phyloP scores from a whole-genome alignment of 2,329 filamentous ascomycete genomes.

The Arthrobotrys megalospora region DNA sequence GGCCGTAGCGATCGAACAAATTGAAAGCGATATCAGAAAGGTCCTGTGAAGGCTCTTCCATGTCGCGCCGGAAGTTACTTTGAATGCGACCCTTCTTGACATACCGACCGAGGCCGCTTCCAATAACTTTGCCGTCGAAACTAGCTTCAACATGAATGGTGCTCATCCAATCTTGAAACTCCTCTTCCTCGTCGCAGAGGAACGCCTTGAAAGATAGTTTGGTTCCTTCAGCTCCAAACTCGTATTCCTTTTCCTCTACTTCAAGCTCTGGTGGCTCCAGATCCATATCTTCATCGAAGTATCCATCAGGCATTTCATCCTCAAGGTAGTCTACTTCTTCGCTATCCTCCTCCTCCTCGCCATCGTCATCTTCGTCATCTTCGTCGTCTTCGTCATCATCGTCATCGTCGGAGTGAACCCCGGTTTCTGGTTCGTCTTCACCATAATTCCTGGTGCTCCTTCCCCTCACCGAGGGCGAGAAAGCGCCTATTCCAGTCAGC shows the following conservation, averaged over 20 bases:
- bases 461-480: no score
- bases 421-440: no score
- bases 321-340: no score
- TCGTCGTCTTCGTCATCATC: no score
- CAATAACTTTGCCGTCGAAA: neutral
- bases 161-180: neutral
- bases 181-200: neutral
- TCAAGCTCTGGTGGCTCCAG: neutral
- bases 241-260: neutral
- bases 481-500: no score
- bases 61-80: constrained; percentile 65
- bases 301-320: neutral
- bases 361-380: no score
- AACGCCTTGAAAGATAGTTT: neutral
- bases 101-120: neutral
- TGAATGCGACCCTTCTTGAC: neutral
- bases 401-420: no score
- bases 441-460: no score
- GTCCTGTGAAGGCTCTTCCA: constrained; percentile 65
- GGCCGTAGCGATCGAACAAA: constrained; percentile 68
- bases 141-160: neutral
- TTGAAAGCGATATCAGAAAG: constrained; percentile 66
- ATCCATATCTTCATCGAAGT: neutral
- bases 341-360: no score
- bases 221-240: neutral